Percentiles rank a stretch among this genome's conserved stretches.
Conservation (phyloP, 2,329 filamentous ascomycete species). For the Colletotrichum godetiae region DNA sequence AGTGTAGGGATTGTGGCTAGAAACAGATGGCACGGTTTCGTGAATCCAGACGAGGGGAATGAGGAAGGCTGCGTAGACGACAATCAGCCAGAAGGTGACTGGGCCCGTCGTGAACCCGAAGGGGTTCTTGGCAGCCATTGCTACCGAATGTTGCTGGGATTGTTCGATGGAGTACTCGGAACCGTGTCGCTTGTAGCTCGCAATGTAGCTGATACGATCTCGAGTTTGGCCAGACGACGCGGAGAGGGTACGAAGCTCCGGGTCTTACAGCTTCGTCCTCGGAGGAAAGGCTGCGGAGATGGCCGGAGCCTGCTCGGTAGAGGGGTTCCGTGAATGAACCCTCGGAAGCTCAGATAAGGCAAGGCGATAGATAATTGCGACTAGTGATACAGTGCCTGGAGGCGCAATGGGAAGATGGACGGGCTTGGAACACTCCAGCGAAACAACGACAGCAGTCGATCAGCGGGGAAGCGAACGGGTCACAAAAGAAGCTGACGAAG, state of each 20-base stretch:
- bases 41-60: slow-evolving; percentile 80
- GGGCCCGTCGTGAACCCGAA: slow-evolving; percentile 84
- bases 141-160: slow-evolving; percentile 26
- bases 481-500: neutral
- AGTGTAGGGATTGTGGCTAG: slow-evolving; percentile 62
- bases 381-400: neutral
- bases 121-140: slow-evolving; percentile 55
- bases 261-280: neutral
- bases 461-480: neutral
- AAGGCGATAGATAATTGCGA: neutral
- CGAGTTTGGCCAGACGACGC: neutral
- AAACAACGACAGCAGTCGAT: neutral
- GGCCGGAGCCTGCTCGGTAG: neutral
- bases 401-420: neutral
- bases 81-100: slow-evolving; percentile 82
- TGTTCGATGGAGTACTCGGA: neutral
- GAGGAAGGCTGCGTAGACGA: slow-evolving; percentile 82
- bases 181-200: neutral
- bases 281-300: neutral
- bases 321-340: neutral
- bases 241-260: neutral
- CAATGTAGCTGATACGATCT: neutral
- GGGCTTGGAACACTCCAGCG: neutral
- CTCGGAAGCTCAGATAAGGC: neutral
- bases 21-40: slow-evolving; percentile 77